Conservation (phyloP, 768 basidiomycete species). For the Rubroboletus satanas region DNA sequence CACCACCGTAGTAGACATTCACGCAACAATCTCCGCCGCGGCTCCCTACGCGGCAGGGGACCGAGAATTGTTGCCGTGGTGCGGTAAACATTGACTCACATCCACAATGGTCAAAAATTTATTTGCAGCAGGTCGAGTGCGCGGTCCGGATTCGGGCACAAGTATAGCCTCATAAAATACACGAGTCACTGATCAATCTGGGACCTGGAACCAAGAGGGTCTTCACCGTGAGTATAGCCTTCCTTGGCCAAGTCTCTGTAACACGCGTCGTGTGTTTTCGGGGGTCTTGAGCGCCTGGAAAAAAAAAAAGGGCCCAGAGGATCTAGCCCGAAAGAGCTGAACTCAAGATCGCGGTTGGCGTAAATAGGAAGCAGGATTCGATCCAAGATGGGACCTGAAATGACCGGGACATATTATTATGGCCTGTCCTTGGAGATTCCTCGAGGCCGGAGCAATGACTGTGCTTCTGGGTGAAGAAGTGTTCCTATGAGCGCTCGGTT, state of each 20-base stretch:
- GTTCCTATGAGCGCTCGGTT: constrained; percentile 32
- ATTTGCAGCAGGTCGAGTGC: constrained; percentile 7
- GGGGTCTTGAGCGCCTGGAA: constrained; percentile 26
- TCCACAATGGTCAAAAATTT: constrained; percentile 15
- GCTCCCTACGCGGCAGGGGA: constrained; percentile 14
- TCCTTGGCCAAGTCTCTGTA: constrained; percentile 25
- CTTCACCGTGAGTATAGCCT: constrained; percentile 30
- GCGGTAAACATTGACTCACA: constrained; percentile 7
- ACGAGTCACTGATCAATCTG: constrained; percentile 14
- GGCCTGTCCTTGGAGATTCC: constrained; percentile 42
- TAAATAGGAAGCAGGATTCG: constrained; percentile 40
- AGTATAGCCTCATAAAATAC: constrained; percentile 22
- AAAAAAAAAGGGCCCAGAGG: constrained; percentile 21
- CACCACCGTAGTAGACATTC: constrained; percentile 6
- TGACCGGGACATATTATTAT: constrained; percentile 2
- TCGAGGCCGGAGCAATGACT: constrained; percentile 40
- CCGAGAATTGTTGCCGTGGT: constrained; percentile 2
- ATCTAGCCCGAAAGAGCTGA: constrained; percentile 46
- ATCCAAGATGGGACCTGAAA: constrained; percentile 32
- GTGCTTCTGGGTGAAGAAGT: constrained; percentile 23
- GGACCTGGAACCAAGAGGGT: constrained; percentile 11
- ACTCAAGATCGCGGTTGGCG: constrained; percentile 41
- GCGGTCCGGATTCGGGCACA: constrained; percentile 11
- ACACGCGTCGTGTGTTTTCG: constrained; percentile 27
- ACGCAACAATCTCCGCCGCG: constrained; percentile 31